Evolutionary conservation across 2,329 filamentous ascomycete genomes (phyloP), one percentile per base, ranked within the genome.

Genomic region (Diaporthe australafricana): DNA sequence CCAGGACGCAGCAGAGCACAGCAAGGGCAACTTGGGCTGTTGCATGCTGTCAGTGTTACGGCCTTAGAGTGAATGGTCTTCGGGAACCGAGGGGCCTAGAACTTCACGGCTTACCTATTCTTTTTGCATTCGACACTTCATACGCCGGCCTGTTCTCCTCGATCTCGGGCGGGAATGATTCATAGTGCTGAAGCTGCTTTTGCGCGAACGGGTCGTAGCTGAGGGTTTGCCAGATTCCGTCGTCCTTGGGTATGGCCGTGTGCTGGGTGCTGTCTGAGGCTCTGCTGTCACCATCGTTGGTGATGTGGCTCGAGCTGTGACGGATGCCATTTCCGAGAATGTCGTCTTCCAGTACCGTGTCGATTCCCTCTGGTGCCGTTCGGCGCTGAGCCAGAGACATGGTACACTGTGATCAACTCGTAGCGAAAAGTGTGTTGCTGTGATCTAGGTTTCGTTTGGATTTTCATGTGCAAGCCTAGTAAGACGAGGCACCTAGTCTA

Each of bases 1-100:
- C 89, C 68, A 93, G 83, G 56, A 92, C 86, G 80, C 91, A 93
- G 79, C 91, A 91, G 12, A 91, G 74, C n/a, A 91, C 87, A 7
- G 90, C 90, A 74, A 88, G 82, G 63, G 81, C 81, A 32, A 93
- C 88, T 82, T 93, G 91, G 65, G 86, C 89, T 92, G 63, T 55
- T 32, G 1, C 8, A 16, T 8, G 27, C 2, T 30, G 45, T 65
- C 20, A 65, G 30, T 48, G 0, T 35, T 35, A 5, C 1, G 12
- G 3, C 27, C 27, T 5, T 5, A 22, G 25, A 20, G 2, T 4
- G 11, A 14, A 2, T 27, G 35, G 27, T 22, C 22, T 14, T 17
- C 6, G 17, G 1, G 12, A 16, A 17, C 9, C 1, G 0, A 12
- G 35, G 4, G 11, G 8, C 20, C 30, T 9, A 35, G 17, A 42